Percentiles rank a stretch among this genome's conserved stretches.
These are phyloP conservation scores for Saitozyma sp. DNA, from an alignment of 768 basidiomycete species.

Conservation along the genomic window DNA sequence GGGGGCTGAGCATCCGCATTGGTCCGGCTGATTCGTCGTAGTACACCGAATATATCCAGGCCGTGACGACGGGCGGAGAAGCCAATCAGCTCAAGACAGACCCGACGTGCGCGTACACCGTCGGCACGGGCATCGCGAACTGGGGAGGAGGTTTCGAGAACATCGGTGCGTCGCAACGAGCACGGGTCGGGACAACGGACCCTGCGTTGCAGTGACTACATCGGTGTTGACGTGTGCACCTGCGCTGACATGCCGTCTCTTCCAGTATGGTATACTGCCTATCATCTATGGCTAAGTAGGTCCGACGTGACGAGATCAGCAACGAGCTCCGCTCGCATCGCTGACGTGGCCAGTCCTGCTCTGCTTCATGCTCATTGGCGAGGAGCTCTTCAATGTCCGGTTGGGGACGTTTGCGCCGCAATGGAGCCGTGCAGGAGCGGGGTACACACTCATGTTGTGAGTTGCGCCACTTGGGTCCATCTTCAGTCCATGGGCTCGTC, in stretches of 20 bases:
- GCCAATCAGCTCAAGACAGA: slow-evolving; percentile 8
- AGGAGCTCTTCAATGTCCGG: slow-evolving; percentile 38
- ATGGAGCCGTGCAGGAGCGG: slow-evolving; percentile 33
- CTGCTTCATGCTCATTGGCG: slow-evolving; percentile 29
- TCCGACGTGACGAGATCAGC: not conserved
- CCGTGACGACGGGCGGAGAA: slow-evolving; percentile 6
- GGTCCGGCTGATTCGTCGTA: slow-evolving; percentile 1
- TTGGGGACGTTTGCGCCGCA: slow-evolving; percentile 41
- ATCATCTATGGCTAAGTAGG: slow-evolving; percentile 30
- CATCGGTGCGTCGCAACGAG: slow-evolving; percentile 18
- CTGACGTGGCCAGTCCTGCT: slow-evolving; percentile 22
- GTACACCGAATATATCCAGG: slow-evolving; percentile 10
- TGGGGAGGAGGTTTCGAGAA: slow-evolving; percentile 29
- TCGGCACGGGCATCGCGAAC: slow-evolving; percentile 35
- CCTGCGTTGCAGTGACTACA: no score
- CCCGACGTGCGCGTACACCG: slow-evolving; percentile 28
- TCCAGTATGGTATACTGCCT: slow-evolving; percentile 34
- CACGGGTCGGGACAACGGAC: not conserved
- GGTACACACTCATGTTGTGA: slow-evolving; percentile 43
- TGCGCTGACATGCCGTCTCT: no score
- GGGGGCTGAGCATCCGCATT: no score
- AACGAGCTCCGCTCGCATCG: not conserved
- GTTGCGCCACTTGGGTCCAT: slow-evolving; percentile 4
- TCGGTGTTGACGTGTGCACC: no score
- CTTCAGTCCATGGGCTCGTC: not conserved